Evolutionary conservation across 495 filamentous ascomycete genomes (phyloP), one percentile per base, ranked within the genome.

Genomic region (Xylaria scruposa): DNA sequence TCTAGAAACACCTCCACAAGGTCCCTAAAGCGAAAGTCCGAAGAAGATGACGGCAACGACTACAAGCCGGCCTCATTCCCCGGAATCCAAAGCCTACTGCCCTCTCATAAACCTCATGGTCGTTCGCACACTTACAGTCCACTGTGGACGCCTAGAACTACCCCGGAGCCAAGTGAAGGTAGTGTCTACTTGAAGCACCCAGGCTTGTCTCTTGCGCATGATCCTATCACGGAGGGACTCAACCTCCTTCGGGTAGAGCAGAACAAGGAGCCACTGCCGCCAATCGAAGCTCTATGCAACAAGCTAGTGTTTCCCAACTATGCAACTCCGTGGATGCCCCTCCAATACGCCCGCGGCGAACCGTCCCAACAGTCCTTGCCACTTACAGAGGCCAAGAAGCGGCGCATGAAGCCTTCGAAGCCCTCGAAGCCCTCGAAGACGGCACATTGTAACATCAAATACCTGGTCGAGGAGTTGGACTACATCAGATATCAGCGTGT

Each of bases 401-500:
- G 44, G 21, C 47, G 68, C 7, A 47, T 46, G 19, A 70, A 21
- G 24, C 3, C 42, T 2, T 33, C 42, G 19, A 59, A 72, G n/a
- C 3, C 42, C 2, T 33, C 42, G 19, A 70, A 21, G 24, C 1
- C 42, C 2, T 33, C 42, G 19, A 59, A 72, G n/a, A 17, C 46
- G 0, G 13, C 68, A 0, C 80, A 82, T 61, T 77, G 73, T 67
- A 82, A 82, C 65, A 58, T 76, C 26, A 81, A 81, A 53, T 82
- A 82, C 67, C 36, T 72, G 8, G 24, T 71, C 3, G 80, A 81
- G 24, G 78, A 81, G 70, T 61, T 70, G 15, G 80, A 82, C 60
- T 82, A 67, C 67, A 79, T 81, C 71, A 72, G 78, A 8, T 82
- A 78, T 36, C 79, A 81, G 67, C 78, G 70, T 15, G 78, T 78